Conservation (phyloP, 192 early-diverging fungal genomes). For the Podila epicladia region DNA sequence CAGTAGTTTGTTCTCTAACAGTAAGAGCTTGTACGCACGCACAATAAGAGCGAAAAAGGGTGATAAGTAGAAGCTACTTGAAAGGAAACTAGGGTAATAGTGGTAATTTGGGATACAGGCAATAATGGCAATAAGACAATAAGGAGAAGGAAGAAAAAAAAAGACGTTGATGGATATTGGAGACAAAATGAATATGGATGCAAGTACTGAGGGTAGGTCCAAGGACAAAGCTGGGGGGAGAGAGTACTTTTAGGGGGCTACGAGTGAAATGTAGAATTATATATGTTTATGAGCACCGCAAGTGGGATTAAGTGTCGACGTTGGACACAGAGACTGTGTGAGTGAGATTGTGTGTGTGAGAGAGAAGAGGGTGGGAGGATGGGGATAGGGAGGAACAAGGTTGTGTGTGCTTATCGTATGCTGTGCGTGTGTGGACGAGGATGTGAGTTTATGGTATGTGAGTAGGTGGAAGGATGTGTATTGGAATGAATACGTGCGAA, state of each 20-base stretch:
- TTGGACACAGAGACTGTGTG: too few species aligned
- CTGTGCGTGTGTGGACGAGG: not conserved
- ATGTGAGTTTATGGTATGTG: not conserved
- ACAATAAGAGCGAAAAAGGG: not conserved
- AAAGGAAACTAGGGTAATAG: not conserved
- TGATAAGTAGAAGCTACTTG: not conserved
- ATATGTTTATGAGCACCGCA: too few species aligned
- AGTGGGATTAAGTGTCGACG: too few species aligned
- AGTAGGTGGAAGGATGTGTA: not conserved
- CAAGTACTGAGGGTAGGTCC: not conserved
- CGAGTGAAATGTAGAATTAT: too few species aligned
- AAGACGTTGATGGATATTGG: not conserved
- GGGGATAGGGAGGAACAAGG: not conserved
- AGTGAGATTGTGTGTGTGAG: not conserved
- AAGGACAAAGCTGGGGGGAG: not conserved
- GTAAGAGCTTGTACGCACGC: not conserved
- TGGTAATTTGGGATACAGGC: not conserved
- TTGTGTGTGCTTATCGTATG: not conserved
- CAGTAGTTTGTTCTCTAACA: too few species aligned
- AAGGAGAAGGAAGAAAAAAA: not conserved
- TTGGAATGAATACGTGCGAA: not conserved
- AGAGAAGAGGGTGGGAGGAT: not conserved
- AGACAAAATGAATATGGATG: not conserved
- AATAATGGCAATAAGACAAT: not conserved
- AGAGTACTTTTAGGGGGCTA: too few species aligned